Evolutionary conservation across 202 grass and related monocot species (phyloP).

Genomic region (Panicum virgatum): DNA sequence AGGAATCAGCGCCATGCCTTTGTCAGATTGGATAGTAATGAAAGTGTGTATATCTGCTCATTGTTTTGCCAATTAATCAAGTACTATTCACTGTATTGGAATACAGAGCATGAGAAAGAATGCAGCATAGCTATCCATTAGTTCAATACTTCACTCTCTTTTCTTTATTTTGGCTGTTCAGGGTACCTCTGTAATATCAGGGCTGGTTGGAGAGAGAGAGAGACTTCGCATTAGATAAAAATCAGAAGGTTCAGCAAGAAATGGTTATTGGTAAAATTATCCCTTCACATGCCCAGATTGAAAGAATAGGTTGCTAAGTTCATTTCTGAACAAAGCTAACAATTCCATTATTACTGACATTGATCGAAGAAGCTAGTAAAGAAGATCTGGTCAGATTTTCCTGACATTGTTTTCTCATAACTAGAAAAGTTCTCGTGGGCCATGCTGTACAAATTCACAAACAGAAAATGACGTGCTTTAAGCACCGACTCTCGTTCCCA

Average conservation of each 20-base stretch:
- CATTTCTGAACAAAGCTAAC: not conserved
- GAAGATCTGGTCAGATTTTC: not conserved
- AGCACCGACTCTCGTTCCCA: not conserved
- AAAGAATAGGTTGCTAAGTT: not conserved
- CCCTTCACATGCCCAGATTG: not conserved
- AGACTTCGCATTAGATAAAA: constrained; percentile 45
- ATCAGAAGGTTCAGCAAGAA: constrained; percentile 47
- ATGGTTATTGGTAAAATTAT: constrained; percentile 64
- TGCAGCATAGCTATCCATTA: not conserved
- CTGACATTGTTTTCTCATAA: not conserved
- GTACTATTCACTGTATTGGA: not conserved
- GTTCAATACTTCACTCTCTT: not conserved
- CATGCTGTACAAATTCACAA: not conserved
- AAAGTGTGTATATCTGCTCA: not conserved
- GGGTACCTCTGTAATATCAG: constrained; percentile 36
- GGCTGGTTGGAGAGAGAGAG: constrained; percentile 51
- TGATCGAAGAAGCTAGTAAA: not conserved
- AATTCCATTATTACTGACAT: no score
- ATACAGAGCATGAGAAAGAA: not conserved
- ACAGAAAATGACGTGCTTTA: constrained; percentile 19
- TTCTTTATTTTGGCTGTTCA: constrained; percentile 30
- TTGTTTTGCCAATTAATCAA: not conserved
- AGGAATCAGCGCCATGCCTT: not conserved
- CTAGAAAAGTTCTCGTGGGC: not conserved
- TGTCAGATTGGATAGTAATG: not conserved